Percentiles rank a stretch among this genome's conserved stretches.
Conservation (phyloP, 1,139 yeast species). For the Saccharomyces hybrid region DNA sequence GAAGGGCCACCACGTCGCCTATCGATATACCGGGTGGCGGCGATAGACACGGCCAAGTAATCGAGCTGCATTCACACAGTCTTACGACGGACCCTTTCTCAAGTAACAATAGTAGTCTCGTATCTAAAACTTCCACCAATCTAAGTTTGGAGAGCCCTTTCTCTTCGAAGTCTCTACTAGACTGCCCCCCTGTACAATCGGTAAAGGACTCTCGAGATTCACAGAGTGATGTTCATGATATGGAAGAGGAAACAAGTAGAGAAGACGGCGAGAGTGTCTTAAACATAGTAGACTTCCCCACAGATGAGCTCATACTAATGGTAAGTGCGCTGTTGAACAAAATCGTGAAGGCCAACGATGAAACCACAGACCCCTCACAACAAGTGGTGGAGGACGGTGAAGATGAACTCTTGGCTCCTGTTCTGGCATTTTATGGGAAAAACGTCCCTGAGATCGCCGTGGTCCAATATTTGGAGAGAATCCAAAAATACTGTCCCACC, state of each 20-base stretch:
- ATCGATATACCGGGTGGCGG: background rate
- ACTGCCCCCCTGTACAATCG: background rate
- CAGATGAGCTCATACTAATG: constrained; percentile 73
- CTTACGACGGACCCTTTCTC: background rate
- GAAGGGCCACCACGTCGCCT: background rate
- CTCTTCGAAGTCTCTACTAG: background rate
- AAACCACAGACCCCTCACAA: constrained; percentile 15
- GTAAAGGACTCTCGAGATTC: background rate
- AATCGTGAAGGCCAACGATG: constrained; percentile 83
- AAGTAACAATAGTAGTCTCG: background rate
- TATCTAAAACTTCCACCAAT: background rate
- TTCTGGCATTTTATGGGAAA: constrained; percentile 88
- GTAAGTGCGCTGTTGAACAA: constrained; percentile 73
- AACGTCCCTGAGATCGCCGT: constrained; percentile 90
- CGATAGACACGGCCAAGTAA: background rate
- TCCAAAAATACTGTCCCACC: constrained; percentile 92
- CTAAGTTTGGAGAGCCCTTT: background rate
- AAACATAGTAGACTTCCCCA: constrained; percentile 78
- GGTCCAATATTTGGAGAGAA: constrained; percentile 82
- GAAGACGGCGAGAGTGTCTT: constrained; percentile 21
- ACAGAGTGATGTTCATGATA: background rate
- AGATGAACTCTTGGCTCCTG: constrained; percentile 29
- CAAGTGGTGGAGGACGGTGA: background rate
- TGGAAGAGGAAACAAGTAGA: background rate
- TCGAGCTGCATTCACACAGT: background rate